These are phyloP conservation scores for Venturia effusa DNA, from an alignment of 2,329 filamentous ascomycete genomes.

Conservation along the genomic window DNA sequence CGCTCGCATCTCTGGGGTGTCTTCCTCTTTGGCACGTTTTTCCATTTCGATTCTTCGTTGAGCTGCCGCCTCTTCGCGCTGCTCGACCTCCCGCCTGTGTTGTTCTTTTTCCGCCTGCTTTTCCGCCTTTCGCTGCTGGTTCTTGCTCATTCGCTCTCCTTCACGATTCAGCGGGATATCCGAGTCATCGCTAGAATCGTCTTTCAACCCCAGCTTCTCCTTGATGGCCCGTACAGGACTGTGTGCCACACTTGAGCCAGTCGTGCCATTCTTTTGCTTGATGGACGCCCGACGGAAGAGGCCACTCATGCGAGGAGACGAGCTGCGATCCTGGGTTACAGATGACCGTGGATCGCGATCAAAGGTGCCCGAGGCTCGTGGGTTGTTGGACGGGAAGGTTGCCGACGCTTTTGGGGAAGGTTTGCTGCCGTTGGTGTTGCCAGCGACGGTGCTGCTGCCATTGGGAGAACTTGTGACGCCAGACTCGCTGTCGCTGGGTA, in stretches of 20 bases:
- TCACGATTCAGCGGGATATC: constrained; percentile 34
- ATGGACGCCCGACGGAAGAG: constrained; percentile 15
- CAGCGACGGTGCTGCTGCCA: constrained; percentile 13
- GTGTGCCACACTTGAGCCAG: constrained; percentile 3
- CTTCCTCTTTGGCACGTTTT: constrained; percentile 37
- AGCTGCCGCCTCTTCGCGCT: constrained; percentile 33
- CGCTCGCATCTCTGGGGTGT: constrained; percentile 47
- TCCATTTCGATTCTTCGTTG: constrained; percentile 38
- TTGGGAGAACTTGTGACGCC: constrained; percentile 23
- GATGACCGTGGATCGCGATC: constrained; percentile 16
- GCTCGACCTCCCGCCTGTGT: constrained; percentile 31
- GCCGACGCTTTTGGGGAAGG: constrained; percentile 18
- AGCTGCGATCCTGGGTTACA: background rate
- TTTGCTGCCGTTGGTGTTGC: constrained; percentile 10
- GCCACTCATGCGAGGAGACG: constrained; percentile 14
- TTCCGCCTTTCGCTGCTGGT: constrained; percentile 39
- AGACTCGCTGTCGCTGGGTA: constrained; percentile 25
- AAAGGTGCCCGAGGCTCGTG: constrained; percentile 23
- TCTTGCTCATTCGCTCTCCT: constrained; percentile 38
- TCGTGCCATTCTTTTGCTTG: constrained; percentile 13
- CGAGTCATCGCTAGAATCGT: constrained; percentile 21
- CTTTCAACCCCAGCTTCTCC: constrained; percentile 26
- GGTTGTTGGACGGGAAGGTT: constrained; percentile 11
- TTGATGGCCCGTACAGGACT: constrained; percentile 28
- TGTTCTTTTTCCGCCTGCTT: constrained; percentile 33